Conservation (phyloP, 225 moss, liverwort and hornwort genomes). For the Ulota crispa region DNA sequence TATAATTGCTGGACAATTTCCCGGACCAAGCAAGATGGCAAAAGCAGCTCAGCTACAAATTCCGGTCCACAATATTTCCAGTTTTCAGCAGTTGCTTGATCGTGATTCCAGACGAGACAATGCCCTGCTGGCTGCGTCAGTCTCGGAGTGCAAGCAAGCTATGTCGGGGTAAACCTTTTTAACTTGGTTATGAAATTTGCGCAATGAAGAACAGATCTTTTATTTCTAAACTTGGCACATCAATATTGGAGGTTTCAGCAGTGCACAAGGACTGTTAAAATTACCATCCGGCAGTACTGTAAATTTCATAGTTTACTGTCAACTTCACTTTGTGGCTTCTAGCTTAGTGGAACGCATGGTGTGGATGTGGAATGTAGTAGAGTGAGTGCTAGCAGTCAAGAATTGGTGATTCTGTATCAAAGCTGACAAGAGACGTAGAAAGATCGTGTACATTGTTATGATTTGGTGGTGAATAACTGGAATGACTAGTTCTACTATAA, state of each 20-base stretch:
- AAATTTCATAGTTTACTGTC: not conserved
- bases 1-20: constrained; percentile 62
- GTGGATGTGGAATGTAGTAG: constrained; percentile 12
- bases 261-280: not conserved
- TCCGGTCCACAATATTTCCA: constrained; percentile 49
- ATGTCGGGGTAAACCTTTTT: constrained; percentile 34
- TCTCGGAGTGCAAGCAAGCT: constrained; percentile 33
- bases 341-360: constrained; percentile 9
- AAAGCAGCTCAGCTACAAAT: constrained; percentile 54
- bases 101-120: constrained; percentile 4
- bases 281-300: not conserved
- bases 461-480: not conserved
- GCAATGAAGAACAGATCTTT: constrained; percentile 4
- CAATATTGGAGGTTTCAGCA: constrained; percentile 3
- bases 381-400: constrained; percentile 16
- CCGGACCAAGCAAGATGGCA: constrained; percentile 67
- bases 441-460: constrained; percentile 6
- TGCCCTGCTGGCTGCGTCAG: not conserved
- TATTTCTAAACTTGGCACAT: not conserved
- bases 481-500: not conserved
- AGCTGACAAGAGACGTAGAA: not conserved
- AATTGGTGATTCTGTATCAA: constrained; percentile 11
- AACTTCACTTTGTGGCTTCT: not conserved
- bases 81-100: constrained; percentile 53
- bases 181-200: constrained; percentile 1